These are phyloP conservation scores for Paecilomyces sp. DNA, from an alignment of 2,329 filamentous ascomycete species.

Conservation along the genomic window DNA sequence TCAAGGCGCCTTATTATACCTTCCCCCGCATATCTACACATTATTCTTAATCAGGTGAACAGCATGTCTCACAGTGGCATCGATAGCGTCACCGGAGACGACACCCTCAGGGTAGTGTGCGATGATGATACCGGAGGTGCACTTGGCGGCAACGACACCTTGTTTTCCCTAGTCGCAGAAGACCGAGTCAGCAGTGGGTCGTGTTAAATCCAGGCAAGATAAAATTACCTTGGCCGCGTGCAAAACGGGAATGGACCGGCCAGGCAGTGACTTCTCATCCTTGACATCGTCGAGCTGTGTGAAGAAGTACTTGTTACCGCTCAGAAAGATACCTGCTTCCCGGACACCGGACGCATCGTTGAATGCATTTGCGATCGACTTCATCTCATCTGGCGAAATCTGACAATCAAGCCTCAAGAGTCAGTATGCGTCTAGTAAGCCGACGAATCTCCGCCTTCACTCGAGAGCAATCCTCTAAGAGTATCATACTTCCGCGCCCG, in stretches of 20 bases:
- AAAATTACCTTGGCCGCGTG: conserved; percentile 3
- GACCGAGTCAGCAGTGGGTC: too few species aligned
- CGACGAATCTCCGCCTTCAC: too few species aligned
- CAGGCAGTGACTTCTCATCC: not conserved
- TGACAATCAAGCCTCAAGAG: conserved; percentile 12
- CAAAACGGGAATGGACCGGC: conserved; percentile 3
- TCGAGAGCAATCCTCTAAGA: too few species aligned
- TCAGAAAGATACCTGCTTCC: conserved; percentile 67
- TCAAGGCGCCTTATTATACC: conserved; percentile 1
- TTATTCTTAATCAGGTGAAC: conserved; percentile 71
- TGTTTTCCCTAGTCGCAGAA: conserved; percentile 56
- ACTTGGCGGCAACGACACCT: conserved; percentile 78
- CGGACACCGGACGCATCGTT: conserved; percentile 50
- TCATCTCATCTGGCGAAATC: conserved; percentile 50
- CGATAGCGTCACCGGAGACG: conserved; percentile 67
- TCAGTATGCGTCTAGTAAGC: too few species aligned
- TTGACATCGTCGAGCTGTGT: conserved; percentile 4
- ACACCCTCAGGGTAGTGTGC: conserved; percentile 73
- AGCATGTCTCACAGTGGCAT: conserved; percentile 73
- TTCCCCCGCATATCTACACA: conserved; percentile 1
- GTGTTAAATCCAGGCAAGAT: not conserved
- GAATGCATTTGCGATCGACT: conserved; percentile 44
- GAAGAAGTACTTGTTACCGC: conserved; percentile 65
- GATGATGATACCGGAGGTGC: conserved; percentile 79
- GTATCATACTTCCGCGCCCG: conserved; percentile 62